Evolutionary conservation across 2,329 filamentous ascomycete genomes (phyloP).

Genomic region (Neopestalotiopsis clavispora): DNA sequence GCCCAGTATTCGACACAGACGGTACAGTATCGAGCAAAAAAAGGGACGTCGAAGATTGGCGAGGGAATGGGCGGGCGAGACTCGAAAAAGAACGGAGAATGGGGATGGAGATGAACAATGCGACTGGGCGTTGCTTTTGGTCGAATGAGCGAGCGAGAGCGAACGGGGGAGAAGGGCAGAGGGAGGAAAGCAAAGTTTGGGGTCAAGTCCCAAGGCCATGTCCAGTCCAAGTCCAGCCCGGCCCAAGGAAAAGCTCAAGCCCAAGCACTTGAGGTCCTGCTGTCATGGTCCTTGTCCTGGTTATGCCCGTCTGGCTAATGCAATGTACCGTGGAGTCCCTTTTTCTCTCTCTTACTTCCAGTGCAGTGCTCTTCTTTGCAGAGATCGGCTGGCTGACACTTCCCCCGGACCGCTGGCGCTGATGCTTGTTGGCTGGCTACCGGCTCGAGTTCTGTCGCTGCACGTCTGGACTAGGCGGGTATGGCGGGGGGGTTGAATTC

Average conservation of each 20-base stretch:
- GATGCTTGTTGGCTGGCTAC: neutral
- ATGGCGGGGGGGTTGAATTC: too few relatives aligned
- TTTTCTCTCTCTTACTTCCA: neutral
- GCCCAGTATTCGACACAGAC: neutral
- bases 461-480: too few relatives aligned
- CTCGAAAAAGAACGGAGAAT: conserved; percentile 13
- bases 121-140: conserved; percentile 12
- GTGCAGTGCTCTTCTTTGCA: neutral
- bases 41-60: neutral
- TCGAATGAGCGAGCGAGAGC: conserved; percentile 6
- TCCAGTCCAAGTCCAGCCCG: neutral
- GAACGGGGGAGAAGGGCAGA: neutral
- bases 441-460: too few relatives aligned
- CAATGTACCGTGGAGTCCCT: neutral
- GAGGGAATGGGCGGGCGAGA: conserved; percentile 2
- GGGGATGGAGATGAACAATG: conserved; percentile 4
- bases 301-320: neutral
- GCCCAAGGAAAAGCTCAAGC: neutral
- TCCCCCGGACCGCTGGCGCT: neutral
- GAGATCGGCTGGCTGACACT: neutral
- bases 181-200: neutral
- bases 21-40: neutral
- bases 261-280: too few relatives aligned
- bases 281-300: too few relatives aligned
- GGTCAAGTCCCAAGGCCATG: neutral